Conservation (phyloP, 768 basidiomycete genomes). For the Leucocoprinus birnbaumii region DNA sequence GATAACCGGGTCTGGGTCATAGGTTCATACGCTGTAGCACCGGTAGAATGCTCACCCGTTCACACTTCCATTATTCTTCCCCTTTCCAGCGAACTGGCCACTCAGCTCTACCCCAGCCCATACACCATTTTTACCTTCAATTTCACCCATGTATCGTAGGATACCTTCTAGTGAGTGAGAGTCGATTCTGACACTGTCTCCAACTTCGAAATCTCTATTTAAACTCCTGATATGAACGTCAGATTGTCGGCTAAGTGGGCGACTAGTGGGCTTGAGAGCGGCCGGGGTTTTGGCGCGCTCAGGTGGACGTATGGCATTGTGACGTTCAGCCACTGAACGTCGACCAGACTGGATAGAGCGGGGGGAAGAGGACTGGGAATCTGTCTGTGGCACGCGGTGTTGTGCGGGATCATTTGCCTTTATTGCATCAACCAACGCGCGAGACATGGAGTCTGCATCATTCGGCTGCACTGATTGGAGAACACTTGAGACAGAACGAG, state of each 20-base stretch:
- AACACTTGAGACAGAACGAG: slow-evolving; percentile 62
- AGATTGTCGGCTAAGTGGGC: slow-evolving; percentile 67
- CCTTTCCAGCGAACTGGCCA: slow-evolving; percentile 83
- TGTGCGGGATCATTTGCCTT: slow-evolving; percentile 77
- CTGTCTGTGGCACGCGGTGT: slow-evolving; percentile 48
- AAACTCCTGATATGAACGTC: slow-evolving; percentile 46
- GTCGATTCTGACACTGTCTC: slow-evolving; percentile 84
- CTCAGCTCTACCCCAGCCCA: slow-evolving; percentile 95
- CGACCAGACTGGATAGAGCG: slow-evolving; percentile 54
- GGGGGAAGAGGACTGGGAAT: slow-evolving; percentile 31
- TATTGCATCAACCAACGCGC: slow-evolving; percentile 78
- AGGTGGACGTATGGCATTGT: slow-evolving; percentile 30
- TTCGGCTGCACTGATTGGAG: slow-evolving; percentile 30
- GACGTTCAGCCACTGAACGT: slow-evolving; percentile 39
- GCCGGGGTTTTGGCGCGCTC: slow-evolving; percentile 55
- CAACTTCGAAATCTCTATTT: slow-evolving; percentile 58
- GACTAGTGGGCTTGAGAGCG: slow-evolving; percentile 31
- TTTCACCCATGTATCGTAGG: slow-evolving; percentile 77
- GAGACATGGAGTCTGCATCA: slow-evolving; percentile 59
- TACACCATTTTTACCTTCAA: slow-evolving; percentile 83
- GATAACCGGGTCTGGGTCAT: background rate
- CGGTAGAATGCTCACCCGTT: slow-evolving; percentile 61
- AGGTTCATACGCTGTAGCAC: background rate
- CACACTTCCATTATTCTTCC: slow-evolving; percentile 93
- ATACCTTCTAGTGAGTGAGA: slow-evolving; percentile 86